Percentiles rank a stretch among this genome's conserved stretches.
Evolutionary conservation across 1,139 yeast species (phyloP).

Genomic region (Pichia sp.): DNA sequence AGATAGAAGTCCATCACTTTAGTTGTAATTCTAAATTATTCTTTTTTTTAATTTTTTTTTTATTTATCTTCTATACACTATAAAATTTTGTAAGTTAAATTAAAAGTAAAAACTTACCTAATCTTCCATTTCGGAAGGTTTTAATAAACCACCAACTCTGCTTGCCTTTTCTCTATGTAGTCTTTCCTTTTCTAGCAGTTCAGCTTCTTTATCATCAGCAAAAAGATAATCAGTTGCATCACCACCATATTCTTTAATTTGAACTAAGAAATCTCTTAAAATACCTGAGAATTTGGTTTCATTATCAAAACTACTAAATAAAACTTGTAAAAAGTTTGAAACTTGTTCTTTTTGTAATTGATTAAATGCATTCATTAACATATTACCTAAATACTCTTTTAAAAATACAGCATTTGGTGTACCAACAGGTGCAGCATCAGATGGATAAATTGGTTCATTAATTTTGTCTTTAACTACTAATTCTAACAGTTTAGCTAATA

Average conservation of each 20-base stretch:
- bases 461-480: slow-evolving; percentile 75
- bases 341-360: slow-evolving; percentile 83
- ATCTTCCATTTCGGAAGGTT: slow-evolving; percentile 95
- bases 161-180: slow-evolving; percentile 75
- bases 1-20: slow-evolving; percentile 8
- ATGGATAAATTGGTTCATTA: slow-evolving; percentile 66
- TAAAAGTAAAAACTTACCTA: slow-evolving; percentile 4
- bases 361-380: slow-evolving; percentile 83
- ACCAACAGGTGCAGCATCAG: slow-evolving; percentile 71
- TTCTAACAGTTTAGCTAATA: slow-evolving; percentile 77
- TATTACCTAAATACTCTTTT: slow-evolving; percentile 75
- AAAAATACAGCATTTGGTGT: slow-evolving; percentile 75
- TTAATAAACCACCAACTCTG: slow-evolving; percentile 87
- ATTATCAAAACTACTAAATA: slow-evolving; percentile 68
- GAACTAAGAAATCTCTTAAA: slow-evolving; percentile 92
- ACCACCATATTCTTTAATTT: slow-evolving; percentile 93
- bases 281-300: slow-evolving; percentile 74
- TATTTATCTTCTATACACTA: not conserved
- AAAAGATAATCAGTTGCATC: slow-evolving; percentile 87
- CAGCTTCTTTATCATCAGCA: slow-evolving; percentile 88
- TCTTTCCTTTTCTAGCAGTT: slow-evolving; percentile 60
- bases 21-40: not conserved
- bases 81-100: not conserved
- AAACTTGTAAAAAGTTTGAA: slow-evolving; percentile 69
- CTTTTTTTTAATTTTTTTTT: not conserved